Evolutionary conservation across 2,329 filamentous ascomycete genomes (phyloP), one percentile per base, ranked within the genome.

Genomic region (Alternaria ventricosa): DNA sequence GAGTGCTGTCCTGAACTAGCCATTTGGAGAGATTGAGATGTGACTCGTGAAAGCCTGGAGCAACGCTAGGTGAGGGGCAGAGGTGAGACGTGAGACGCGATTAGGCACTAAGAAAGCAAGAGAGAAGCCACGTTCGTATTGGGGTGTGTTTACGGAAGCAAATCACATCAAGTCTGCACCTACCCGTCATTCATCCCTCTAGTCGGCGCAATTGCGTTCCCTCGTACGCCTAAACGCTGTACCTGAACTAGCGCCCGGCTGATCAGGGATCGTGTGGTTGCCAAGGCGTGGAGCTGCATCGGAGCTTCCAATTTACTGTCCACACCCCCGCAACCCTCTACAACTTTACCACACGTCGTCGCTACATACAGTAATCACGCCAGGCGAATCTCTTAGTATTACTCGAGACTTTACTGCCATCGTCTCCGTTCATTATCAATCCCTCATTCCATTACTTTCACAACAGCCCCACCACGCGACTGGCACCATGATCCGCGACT

Each of bases 401-500:
- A 54, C 45, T 45, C 13, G 22, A 33, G 28, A n/a, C 36, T 30
- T 25, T 25, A 23, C 33, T 20, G 30, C 5, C 36, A 45, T 27
- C 22, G 27, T 23, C 23, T 30, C 28, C 55, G 28, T 36, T 55
- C 18, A 36, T 55, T 50, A 51, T 18, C 45, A 18, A 41, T n/a
- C 50, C 22, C 10, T 54, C 51, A 59, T 47, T 55, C 36, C 51
- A 61, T 18, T 25, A 23, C 25, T 23, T 54, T 30, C 22, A 28
- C 23, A 11, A 25, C 60, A 41, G 45, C 53, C n/a, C 57, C 57
- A 55, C 54, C 66, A 61, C 66, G 70, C 70, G 65, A 62, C 61
- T 54, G 59, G 55, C 68, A 76, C 62, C 65, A 83, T 83, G 81
- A 82, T 82, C 58, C 77, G 76, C 71, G 78, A 80, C 63, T 84